phyloP scores from a whole-genome alignment of 2,329 filamentous ascomycete genomes.

The Pseudodiploospora longispora region DNA sequence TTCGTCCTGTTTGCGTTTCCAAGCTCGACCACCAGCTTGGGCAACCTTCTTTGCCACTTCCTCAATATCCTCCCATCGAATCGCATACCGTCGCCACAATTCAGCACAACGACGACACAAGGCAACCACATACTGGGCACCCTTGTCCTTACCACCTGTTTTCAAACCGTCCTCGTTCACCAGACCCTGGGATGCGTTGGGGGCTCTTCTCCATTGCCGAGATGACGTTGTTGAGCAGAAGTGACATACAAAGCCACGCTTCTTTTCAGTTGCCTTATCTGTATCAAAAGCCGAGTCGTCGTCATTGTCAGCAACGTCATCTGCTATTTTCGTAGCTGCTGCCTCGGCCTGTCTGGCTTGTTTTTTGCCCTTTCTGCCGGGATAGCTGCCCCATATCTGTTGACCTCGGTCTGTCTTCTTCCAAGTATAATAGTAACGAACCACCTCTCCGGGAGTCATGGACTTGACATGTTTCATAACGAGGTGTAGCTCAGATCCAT shows the following conservation, averaged over 20 bases:
- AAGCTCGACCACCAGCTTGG: constrained; percentile 69
- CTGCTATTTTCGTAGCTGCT: constrained; percentile 66
- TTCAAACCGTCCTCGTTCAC: constrained; percentile 53
- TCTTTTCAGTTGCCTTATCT: constrained; percentile 70
- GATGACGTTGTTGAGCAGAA: constrained; percentile 78
- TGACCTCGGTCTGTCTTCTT: constrained; percentile 85
- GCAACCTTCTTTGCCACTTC: constrained; percentile 84
- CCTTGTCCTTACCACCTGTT: constrained; percentile 64
- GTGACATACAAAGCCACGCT: constrained; percentile 84
- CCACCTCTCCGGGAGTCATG: constrained; percentile 69
- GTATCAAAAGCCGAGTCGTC: constrained; percentile 96
- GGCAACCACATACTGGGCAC: constrained; percentile 64
- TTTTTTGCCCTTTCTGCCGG: constrained; percentile 83
- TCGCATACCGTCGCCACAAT: constrained; percentile 90
- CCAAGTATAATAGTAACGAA: constrained; percentile 95
- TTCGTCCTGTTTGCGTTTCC: constrained; percentile 86
- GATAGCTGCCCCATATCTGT: constrained; percentile 83
- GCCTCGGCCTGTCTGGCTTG: constrained; percentile 69
- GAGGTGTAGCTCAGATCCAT: constrained; percentile 78
- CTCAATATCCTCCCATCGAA: constrained; percentile 91
- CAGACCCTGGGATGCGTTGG: constrained; percentile 60
- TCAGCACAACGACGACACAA: constrained; percentile 86
- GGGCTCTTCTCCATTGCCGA: constrained; percentile 85
- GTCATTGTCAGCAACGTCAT: constrained; percentile 84
- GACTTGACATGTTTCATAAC: constrained; percentile 83